Conservation (phyloP, 768 basidiomycete genomes). For the Albatrellus ellisii region DNA sequence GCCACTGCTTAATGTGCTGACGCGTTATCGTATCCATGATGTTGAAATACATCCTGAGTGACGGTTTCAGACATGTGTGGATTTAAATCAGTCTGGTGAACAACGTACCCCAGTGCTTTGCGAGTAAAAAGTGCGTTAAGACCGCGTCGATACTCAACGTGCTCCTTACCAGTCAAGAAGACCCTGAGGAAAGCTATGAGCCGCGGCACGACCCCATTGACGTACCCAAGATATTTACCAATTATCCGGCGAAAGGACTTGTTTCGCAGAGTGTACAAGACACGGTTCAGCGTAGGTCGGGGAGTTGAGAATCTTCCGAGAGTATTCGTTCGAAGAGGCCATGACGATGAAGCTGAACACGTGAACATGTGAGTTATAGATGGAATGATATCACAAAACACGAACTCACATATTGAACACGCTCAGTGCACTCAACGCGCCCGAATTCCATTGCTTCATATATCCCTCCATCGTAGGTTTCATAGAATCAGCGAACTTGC, state of each 20-base stretch:
- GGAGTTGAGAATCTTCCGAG: constrained; percentile 94
- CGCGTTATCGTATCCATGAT: constrained; percentile 79
- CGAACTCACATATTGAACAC: constrained; percentile 86
- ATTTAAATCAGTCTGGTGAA: neutral
- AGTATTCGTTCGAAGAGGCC: constrained; percentile 85
- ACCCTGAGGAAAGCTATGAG: constrained; percentile 46
- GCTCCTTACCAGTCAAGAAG: constrained; percentile 89
- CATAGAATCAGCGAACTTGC: constrained; percentile 88
- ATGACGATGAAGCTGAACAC: constrained; percentile 93
- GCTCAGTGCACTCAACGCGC: constrained; percentile 76
- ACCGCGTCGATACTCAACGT: constrained; percentile 87
- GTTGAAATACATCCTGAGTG: constrained; percentile 58
- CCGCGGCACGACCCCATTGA: neutral
- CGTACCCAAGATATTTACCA: constrained; percentile 36
- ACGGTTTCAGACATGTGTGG: neutral
- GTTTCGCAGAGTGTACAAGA: constrained; percentile 84
- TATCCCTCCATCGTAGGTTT: constrained; percentile 88
- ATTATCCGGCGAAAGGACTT: constrained; percentile 73
- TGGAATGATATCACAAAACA: neutral
- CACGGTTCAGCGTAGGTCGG: constrained; percentile 89
- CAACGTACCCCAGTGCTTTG: constrained; percentile 71
- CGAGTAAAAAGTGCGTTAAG: constrained; percentile 90
- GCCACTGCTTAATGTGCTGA: constrained; percentile 65
- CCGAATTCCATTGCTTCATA: constrained; percentile 84
- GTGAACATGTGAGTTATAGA: neutral